These are phyloP conservation scores for Cryomyces minteri DNA, from an alignment of 495 filamentous ascomycete genomes.

Conservation along the genomic window DNA sequence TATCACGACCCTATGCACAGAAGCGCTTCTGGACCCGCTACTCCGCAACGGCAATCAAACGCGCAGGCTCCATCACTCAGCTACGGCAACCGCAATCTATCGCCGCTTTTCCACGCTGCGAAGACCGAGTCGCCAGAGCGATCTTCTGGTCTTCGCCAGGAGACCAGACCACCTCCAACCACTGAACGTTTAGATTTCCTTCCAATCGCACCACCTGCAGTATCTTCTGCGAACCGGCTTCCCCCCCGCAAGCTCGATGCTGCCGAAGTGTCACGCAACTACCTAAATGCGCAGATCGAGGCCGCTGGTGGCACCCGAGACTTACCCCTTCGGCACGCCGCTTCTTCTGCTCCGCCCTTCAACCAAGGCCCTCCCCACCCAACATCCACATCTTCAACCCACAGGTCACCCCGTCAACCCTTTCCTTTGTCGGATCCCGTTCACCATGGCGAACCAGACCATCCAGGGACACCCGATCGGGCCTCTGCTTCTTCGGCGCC, in stretches of 20 bases:
- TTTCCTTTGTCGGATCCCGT: background rate
- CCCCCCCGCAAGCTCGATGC: constrained; percentile 2
- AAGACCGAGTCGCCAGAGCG: constrained; percentile 1
- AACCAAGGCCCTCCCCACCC: too few species aligned
- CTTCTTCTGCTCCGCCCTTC: too few species aligned
- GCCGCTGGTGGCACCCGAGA: background rate
- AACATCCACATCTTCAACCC: too few species aligned
- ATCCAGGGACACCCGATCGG: background rate
- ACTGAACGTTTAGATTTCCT: background rate
- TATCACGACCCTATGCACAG: constrained; percentile 4
- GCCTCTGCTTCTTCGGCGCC: background rate
- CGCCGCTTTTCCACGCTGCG: constrained; percentile 20
- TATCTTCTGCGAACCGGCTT: background rate
- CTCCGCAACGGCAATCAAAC: constrained; percentile 8
- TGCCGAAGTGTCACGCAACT: constrained; percentile 7
- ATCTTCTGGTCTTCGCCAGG: constrained; percentile 9
- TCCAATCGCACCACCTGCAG: background rate
- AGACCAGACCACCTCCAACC: background rate
- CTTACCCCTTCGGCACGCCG: too few species aligned
- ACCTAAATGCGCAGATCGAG: constrained; percentile 8
- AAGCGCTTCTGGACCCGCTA: constrained; percentile 13
- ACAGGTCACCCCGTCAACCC: too few species aligned
- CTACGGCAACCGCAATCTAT: constrained; percentile 23
- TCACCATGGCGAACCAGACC: background rate
- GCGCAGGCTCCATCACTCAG: constrained; percentile 6